Evolutionary conservation across 176 grass and related monocot genomes (phyloP), one percentile per base, ranked within the genome.

Genomic region (Lolium perenne): DNA sequence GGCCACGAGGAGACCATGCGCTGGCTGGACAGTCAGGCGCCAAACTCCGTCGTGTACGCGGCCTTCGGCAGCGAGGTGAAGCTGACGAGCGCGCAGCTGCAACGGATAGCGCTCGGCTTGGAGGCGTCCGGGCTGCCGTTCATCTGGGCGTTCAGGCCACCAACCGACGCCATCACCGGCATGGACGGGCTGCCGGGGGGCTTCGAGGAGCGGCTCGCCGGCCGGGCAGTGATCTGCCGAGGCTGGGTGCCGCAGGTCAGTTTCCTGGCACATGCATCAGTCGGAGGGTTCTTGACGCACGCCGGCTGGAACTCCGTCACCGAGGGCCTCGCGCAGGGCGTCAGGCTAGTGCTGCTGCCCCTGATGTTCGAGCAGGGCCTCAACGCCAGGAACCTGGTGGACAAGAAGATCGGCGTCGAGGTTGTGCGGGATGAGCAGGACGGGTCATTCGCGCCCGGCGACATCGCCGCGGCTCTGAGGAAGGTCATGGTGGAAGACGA

Each of bases 11-110:
- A 59, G 5, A 77, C 81, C 18, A 8, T 87, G 5, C 7, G 77
- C 13, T 94, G 94, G 94, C 72, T 97, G 3, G 85, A 86, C 46
- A 15, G 15, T 0, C 94, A 92, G 43, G 58, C 79, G 2, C 82
- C 79, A 11, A 14, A 18, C 6, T 87, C 91, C 1, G 94, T 93
- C 18, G 82, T 93, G 53, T 96, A 92, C 82, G 82, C 70, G n/a
- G 91, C 94, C 15, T 91, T 96, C 69, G 91, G 94, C 38, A 96
- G 89, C 45, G 94, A 93, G 76, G 94, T 38, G 10, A 93, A 86
- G 82, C 89, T 92, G 77, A 86, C 3, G 17, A 53, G 63, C 41
- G 35, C 67, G 18, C 91, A 93, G 53, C 65, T 88, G 76, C 77
- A 49, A 4, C 77, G 87, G 18, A 81, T 96, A 10, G 91, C 91